These are phyloP conservation scores for Macrophomina phaseolina DNA, from an alignment of 2,329 filamentous ascomycete genomes.

Conservation along the genomic window DNA sequence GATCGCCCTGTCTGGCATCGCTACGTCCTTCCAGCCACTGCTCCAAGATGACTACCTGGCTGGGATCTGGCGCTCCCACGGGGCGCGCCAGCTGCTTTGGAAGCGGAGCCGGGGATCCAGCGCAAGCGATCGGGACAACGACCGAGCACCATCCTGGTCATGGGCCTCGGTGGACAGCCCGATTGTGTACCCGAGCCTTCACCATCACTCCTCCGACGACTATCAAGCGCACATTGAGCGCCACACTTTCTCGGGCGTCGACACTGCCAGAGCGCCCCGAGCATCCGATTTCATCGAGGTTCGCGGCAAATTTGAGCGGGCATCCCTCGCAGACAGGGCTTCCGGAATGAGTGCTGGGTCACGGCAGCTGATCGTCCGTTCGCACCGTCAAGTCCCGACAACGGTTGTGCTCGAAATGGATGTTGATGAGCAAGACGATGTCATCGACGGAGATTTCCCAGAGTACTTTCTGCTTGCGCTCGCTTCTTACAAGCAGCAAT, in stretches of 20 bases:
- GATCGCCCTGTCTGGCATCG: not conserved
- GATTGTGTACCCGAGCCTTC: not conserved
- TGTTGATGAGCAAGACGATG: not conserved
- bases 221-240: not conserved
- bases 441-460: not conserved
- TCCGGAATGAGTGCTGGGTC: too few relatives aligned
- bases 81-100: not conserved
- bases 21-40: not conserved
- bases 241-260: not conserved
- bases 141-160: conserved; percentile 5
- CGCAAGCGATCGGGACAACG: not conserved
- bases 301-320: not conserved
- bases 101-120: not conserved
- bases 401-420: not conserved
- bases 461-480: not conserved
- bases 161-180: not conserved
- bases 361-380: too few relatives aligned
- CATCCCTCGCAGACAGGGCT: not conserved
- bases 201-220: not conserved
- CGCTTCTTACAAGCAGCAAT: not conserved
- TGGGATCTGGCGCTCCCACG: not conserved
- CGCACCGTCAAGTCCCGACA: not conserved
- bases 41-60: not conserved
- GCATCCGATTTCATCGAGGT: not conserved
- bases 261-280: not conserved